Evolutionary conservation across 1,139 yeast species (phyloP), one percentile per base, ranked within the genome.

Genomic region (Candida anutae): DNA sequence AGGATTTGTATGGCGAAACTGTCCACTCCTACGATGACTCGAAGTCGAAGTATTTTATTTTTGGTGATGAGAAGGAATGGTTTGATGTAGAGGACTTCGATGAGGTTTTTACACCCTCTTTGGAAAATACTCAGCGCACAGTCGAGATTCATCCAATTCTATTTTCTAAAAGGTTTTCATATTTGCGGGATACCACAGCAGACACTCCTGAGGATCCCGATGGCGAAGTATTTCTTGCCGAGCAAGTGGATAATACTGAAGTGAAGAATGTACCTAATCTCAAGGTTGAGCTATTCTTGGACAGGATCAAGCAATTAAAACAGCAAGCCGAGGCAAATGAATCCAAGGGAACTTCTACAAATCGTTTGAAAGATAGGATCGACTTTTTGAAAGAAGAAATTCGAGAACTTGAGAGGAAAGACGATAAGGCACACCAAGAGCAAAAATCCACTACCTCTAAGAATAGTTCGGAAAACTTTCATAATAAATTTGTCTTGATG

Each of bases 21-120:
- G 19, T 21, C 8, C 17, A 17, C 22, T 19, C 29, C 6, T 27
- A 42, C 6, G 38, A 37, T 5, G 33, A 31, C 6, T 8, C 27
- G 25, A 6, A 26, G 24, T 40, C 35, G 11, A 36, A 40, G 5
- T 50, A 51, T 27, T 37, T 49, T 2, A 45, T 55, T 5, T 58
- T 50, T 31, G 69, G 62, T 31, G 39, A 50, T 23, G 67, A 63
- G 31, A 33, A 38, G 12, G 44, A 45, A 26, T 66, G 73, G 73
- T 61, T 58, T 37, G 72, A 66, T 38, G 36, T 53, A 6, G 54
- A 54, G 28, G 72, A 65, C 37, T 65, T 46, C 32, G 64, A 59
- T 35, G 71, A 65, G 29, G 62, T 60, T 0, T 59, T 54, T 26
- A 34, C 46, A 3, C 55, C 63, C 1, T 38, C 62, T 1, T 39